Evolutionary conservation across 2,329 filamentous ascomycete genomes (phyloP).

Genomic region (Claviceps arundinis): DNA sequence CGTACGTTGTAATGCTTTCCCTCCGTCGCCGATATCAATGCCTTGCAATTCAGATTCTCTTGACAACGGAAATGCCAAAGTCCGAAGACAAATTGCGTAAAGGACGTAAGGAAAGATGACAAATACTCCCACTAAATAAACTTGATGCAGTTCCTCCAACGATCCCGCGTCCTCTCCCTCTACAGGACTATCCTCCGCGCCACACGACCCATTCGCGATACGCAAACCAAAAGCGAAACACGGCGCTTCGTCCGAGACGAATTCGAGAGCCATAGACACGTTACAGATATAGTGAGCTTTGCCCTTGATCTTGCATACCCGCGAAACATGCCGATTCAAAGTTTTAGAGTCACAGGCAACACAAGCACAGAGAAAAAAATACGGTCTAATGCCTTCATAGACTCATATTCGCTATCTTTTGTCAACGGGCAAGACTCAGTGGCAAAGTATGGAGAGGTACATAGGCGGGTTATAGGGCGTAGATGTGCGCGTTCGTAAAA

Average conservation of each 20-base stretch:
- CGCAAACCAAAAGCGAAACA: conserved; percentile 39
- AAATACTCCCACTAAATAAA: not conserved
- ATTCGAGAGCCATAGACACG: conserved; percentile 43
- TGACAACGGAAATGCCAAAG: not conserved
- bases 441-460: conserved; percentile 45
- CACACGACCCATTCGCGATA: conserved; percentile 37
- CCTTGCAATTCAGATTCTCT: no score
- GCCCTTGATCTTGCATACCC: conserved; percentile 4
- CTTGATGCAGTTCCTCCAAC: conserved; percentile 40
- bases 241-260: conserved; percentile 43
- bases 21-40: no score
- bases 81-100: not conserved
- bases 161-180: conserved; percentile 39
- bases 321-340: no score
- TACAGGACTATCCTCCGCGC: conserved; percentile 46
- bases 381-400: conserved; percentile 17
- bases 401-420: conserved; percentile 49
- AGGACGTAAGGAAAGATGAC: not conserved
- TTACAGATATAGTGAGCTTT: conserved; percentile 39
- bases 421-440: conserved; percentile 52
- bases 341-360: no score
- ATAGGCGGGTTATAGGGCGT: conserved; percentile 22
- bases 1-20: conserved; percentile 21
- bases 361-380: not conserved
- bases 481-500: not conserved